Evolutionary conservation across 352 stramenopile genomes (phyloP), one percentile per base, ranked within the genome.

Genomic region (Phytophthora sp.): DNA sequence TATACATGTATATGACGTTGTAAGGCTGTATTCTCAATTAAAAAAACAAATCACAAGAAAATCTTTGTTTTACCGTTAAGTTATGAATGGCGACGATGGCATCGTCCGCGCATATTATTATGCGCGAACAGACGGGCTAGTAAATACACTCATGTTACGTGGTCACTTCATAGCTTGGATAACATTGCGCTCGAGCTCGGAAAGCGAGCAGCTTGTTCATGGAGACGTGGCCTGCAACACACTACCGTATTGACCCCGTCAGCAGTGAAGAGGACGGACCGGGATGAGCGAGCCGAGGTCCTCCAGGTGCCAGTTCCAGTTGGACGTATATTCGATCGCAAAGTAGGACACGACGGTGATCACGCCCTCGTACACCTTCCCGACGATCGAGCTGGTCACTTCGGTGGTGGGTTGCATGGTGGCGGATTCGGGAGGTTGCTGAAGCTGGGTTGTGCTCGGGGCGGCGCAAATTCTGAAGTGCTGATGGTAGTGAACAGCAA

Each of bases 271-370:
- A 8, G 0, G 6, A 46, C 53, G 16, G 15, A 69, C 54, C 36
- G 64, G 64, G 49, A 72, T 59, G 33, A 72, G 35, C 45, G 51
- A 21, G 30, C 64, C 64, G 23, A 72, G 53, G 39, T 72, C 57
- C 20, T 72, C 64, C 9, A 72, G 51, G 23, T 64, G 64, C 64
- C 64, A 72, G 24, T 72, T 72, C 64, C 64, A 72, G 36, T 72
- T 72, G 45, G 64, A 64, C 23, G 64, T 72, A 36, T 72, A 72
- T 3, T 72, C 64, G 13, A 72, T 35, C 16, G 64, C 64, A 33
- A 72, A 72, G 41, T 72, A 72, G 7, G 57, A 64, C 29, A 72
- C 51, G 35, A 52, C 31, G 18, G 64, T 64, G 44, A 72, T 60
- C 45, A 68, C 29, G 5, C 64, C 33, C 16, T 64, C 64, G 51